Conservation (phyloP, 2,329 filamentous ascomycete genomes). For the Metarhizium rileyi region DNA sequence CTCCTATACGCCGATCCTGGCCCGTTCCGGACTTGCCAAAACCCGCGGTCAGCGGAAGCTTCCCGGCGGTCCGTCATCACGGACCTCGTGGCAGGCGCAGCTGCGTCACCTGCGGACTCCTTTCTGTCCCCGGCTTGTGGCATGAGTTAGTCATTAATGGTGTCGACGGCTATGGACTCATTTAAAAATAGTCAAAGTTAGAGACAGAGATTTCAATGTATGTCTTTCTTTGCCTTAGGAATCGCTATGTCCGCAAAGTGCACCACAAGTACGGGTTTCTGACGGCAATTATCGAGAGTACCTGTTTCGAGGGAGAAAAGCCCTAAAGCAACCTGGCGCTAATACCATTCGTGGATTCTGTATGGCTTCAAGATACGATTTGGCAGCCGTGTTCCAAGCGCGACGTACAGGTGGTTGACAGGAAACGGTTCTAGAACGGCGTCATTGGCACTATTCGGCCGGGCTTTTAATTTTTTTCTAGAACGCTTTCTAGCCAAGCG, state of each 20-base stretch:
- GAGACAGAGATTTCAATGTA: not conserved
- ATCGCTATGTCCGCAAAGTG: not conserved
- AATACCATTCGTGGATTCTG: too few species aligned
- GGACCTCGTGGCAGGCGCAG: not conserved
- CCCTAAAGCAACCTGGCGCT: too few species aligned
- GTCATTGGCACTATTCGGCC: too few species aligned
- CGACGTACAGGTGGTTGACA: too few species aligned
- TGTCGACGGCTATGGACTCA: too few species aligned
- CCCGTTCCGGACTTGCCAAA: not conserved
- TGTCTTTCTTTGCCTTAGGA: not conserved
- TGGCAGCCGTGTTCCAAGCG: too few species aligned
- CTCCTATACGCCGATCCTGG: not conserved
- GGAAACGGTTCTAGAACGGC: too few species aligned
- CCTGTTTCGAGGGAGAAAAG: not conserved
- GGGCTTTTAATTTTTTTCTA: too few species aligned
- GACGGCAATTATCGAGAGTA: not conserved
- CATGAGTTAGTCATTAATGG: too few species aligned
- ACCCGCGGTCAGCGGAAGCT: not conserved
- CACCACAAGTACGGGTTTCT: not conserved
- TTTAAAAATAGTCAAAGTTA: too few species aligned
- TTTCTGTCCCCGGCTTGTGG: too few species aligned
- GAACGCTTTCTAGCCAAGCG: conserved; percentile 8
- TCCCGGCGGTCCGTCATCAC: not conserved
- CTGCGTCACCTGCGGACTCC: conserved; percentile 2
- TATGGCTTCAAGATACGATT: too few species aligned